phyloP scores from a whole-genome alignment of 805 yeast genomes.

The Ogataea nakhonphanomensis region DNA sequence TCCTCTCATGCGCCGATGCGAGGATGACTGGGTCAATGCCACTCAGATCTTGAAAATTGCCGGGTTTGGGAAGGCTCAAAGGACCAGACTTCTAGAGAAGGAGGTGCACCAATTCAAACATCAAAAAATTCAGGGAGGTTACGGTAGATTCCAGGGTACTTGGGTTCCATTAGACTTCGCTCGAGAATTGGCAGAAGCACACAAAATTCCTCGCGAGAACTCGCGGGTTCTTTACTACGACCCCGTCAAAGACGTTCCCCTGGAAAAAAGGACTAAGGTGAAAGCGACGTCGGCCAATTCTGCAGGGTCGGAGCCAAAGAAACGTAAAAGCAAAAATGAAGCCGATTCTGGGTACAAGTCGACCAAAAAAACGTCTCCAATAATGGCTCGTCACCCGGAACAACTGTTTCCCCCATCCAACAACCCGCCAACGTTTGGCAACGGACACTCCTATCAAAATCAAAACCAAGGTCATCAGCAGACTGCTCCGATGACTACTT shows the following conservation, averaged over 20 bases:
- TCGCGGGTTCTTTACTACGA: conserved; percentile 53
- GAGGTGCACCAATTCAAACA: conserved; percentile 66
- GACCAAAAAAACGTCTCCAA: conserved; percentile 10
- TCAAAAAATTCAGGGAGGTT: conserved; percentile 82
- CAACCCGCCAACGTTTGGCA: conserved; percentile 18
- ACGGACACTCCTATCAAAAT: conserved; percentile 4
- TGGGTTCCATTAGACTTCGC: conserved; percentile 78
- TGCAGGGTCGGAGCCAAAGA: conserved; percentile 21
- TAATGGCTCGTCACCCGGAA: not conserved
- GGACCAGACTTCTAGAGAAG: conserved; percentile 72
- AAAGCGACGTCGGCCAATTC: conserved; percentile 8
- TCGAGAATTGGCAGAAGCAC: conserved; percentile 48
- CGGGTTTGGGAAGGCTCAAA: conserved; percentile 70
- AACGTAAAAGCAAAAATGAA: conserved; percentile 34
- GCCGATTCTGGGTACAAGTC: conserved; percentile 15
- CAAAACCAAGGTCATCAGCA: conserved; percentile 1
- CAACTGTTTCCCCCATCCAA: conserved; percentile 2
- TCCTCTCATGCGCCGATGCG: conserved; percentile 83
- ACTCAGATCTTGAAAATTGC: conserved; percentile 80
- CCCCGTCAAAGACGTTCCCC: conserved; percentile 44
- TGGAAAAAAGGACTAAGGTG: conserved; percentile 38
- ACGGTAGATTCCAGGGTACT: conserved; percentile 82
- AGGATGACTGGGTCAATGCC: conserved; percentile 92
- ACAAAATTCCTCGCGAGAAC: conserved; percentile 49
- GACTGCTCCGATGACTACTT: conserved; percentile 3